A percentile compares a stretch with the other conserved stretches of the same genome.
Conservation (phyloP, 169 alveolate genomes). For the Plasmodium blacklocki region DNA sequence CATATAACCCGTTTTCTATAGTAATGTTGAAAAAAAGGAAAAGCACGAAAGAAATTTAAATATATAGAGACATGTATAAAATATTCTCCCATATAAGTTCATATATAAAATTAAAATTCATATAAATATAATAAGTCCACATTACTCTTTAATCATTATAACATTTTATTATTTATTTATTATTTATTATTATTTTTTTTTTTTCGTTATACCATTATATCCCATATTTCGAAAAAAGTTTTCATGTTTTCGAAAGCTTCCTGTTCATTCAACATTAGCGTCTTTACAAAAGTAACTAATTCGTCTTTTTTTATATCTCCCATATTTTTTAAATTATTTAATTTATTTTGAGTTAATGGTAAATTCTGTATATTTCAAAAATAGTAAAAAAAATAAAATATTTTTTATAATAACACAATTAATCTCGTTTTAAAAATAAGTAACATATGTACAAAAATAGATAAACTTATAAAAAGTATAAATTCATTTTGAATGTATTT, state of each 20-base stretch:
- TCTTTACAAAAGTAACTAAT: slow-evolving; percentile 28
- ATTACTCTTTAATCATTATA: neutral
- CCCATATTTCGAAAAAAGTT: slow-evolving; percentile 73
- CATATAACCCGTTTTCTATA: slow-evolving; percentile 71
- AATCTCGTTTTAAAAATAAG: too few species aligned
- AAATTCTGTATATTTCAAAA: slow-evolving; percentile 21
- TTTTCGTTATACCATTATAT: slow-evolving; percentile 31
- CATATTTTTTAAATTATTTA: slow-evolving; percentile 26
- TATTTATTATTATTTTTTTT: neutral
- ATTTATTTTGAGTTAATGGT: slow-evolving; percentile 45
- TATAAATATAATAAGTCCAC: too few species aligned
- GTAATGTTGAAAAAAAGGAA: neutral
- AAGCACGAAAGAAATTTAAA: neutral
- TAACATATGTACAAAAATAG: neutral
- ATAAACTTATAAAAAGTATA: neutral
- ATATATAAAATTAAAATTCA: too few species aligned
- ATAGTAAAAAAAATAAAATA: neutral
- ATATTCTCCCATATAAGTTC: too few species aligned
- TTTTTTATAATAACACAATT: neutral
- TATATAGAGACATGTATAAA: neutral
- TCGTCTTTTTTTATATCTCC: slow-evolving; percentile 28
- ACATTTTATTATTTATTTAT: neutral
- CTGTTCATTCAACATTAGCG: slow-evolving; percentile 49
- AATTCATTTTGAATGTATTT: neutral
- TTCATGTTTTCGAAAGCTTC: slow-evolving; percentile 69